Evolutionary conservation across 768 basidiomycete genomes (phyloP).

Genomic region (Mrakia frigida): DNA sequence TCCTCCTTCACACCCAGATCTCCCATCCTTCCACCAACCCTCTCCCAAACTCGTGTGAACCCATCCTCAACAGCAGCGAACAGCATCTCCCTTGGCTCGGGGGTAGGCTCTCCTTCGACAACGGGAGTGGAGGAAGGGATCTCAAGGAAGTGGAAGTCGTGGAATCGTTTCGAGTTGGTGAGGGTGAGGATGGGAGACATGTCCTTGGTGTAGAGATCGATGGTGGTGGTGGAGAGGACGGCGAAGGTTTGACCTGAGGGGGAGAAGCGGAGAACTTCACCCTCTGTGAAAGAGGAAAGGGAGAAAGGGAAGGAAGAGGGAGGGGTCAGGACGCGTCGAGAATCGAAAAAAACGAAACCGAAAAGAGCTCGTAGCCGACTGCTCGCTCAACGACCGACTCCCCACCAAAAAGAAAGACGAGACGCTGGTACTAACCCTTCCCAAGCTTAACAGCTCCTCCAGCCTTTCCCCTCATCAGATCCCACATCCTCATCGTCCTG

Average conservation of each 20-base stretch:
- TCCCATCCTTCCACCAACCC: conserved; percentile 42
- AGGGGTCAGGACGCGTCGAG: not conserved
- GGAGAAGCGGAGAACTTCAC: conserved; percentile 87
- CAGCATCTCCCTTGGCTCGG: conserved; percentile 48
- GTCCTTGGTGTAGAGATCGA: conserved; percentile 77
- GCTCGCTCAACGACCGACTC: not conserved
- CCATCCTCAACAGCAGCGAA: conserved; percentile 87
- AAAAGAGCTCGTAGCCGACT: not conserved
- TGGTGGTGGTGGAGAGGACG: conserved; percentile 66
- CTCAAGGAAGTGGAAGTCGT: conserved; percentile 71
- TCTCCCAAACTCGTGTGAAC: conserved; percentile 55
- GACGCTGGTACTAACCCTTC: conserved; percentile 60
- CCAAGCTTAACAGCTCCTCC: conserved; percentile 83
- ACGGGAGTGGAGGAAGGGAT: conserved; percentile 46
- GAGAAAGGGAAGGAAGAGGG: not conserved
- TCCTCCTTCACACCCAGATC: conserved; percentile 40
- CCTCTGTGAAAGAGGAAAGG: conserved; percentile 54
- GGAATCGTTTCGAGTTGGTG: conserved; percentile 72
- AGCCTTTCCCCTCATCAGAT: conserved; percentile 89
- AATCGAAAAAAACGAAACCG: not conserved
- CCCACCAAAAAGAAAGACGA: not conserved
- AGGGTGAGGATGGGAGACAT: conserved; percentile 72
- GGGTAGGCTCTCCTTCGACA: conserved; percentile 47
- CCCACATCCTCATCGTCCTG: conserved; percentile 91
- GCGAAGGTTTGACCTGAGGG: conserved; percentile 68